Base-by-base conservation (phyloP, 1,284 basidiomycete species). In the Tetrapyrgos nigripes region DNA sequence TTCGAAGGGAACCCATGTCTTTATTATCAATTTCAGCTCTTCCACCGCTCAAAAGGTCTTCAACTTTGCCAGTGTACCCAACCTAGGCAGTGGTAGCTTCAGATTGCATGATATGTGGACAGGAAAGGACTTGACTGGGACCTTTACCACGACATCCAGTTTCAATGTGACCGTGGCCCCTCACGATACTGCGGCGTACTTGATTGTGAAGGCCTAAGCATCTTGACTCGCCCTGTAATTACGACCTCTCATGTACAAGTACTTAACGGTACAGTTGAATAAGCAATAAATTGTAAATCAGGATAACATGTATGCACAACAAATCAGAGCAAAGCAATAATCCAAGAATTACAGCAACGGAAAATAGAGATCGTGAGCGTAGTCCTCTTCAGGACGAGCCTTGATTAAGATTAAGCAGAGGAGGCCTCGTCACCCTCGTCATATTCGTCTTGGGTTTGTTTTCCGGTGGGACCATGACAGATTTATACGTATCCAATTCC, bases 401-500 rank as follows among this genome's bases (percentile, higher is more conserved):
- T 35, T 79, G 68, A 45, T 76, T 82, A 52, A 85, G 75, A 49
- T 73, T 76, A 2, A 78, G 71, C 27, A 90, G 69, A 1, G 87
- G 87, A 2, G 79, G 72, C 29, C 91, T 80, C 3, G 72, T 73
- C 23, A 92, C 78, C 40, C 90, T 79, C 2, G 85, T 91, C 48
- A 91, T 79, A 51, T 75, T 73, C 19, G 88, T 88, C 45, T 85
- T 81, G 3, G 88, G 86, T 66, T 88, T 89, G 58, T 70, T 71
- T 5, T 85, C 85, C 3, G 73, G 62, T 0, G 85, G 82, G 11
- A 88, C 79, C 54, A 80, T 76, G 49, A 89, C 83, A 14, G 88
- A 89, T 64, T 83, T 91, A 75, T 92, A 92, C 78, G 88, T 75
- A 45, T 81, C 80, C 5, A 92, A 75, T 66, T 92, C 91, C 52